Conservation (phyloP, 306 rosid genomes). For the Inga laurina region DNA sequence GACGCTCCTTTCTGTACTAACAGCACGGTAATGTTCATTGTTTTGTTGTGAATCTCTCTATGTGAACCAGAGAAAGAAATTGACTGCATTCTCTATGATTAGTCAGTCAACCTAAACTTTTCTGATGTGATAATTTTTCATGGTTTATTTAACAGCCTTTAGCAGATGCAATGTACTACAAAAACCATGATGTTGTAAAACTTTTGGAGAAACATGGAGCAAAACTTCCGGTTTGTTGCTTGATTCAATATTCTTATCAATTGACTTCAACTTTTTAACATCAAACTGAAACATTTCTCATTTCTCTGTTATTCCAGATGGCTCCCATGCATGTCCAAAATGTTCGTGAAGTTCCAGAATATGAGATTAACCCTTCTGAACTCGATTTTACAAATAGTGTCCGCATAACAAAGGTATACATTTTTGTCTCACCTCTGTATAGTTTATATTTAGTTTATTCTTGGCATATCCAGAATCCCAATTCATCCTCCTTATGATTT, state of each 20-base stretch:
- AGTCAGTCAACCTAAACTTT: not conserved
- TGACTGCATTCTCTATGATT: not conserved
- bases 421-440: not conserved
- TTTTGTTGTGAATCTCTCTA: not conserved
- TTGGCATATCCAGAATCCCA: constrained; percentile 1
- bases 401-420: constrained; percentile 71
- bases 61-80: not conserved
- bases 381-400: constrained; percentile 88
- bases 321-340: constrained; percentile 84
- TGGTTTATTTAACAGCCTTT: constrained; percentile 63
- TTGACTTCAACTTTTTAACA: not conserved
- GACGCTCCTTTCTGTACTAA: not conserved
- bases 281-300: not conserved
- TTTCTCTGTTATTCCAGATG: constrained; percentile 42
- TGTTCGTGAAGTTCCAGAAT: constrained; percentile 90
- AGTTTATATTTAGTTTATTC: not conserved
- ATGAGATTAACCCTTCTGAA: constrained; percentile 84
- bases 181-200: constrained; percentile 70
- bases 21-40: constrained; percentile 63
- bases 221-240: constrained; percentile 58
- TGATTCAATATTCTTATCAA: not conserved
- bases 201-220: constrained; percentile 90
- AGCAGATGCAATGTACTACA: constrained; percentile 86
- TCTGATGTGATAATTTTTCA: not conserved
- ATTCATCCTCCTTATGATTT: not conserved